These are phyloP conservation scores for Hortaea werneckii DNA, from an alignment of 2,329 filamentous ascomycete species.

Conservation along the genomic window DNA sequence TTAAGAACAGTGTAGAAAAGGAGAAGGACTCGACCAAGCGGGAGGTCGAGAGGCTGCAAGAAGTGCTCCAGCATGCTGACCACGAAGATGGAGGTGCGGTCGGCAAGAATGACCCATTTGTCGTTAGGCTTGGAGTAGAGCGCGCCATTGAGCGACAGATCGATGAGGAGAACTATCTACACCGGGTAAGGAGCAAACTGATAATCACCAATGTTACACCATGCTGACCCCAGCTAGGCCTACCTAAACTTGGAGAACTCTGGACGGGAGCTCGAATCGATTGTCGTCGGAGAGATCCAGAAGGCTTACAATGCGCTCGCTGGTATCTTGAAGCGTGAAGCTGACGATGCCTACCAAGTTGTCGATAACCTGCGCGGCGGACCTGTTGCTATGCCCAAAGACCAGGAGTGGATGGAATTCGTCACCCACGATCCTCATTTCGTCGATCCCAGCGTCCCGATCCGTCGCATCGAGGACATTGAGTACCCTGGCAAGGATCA, in stretches of 20 bases:
- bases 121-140: constrained; percentile 77
- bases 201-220: no score
- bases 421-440: constrained; percentile 74
- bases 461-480: constrained; percentile 71
- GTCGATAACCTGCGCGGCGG: constrained; percentile 74
- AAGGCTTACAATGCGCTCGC: constrained; percentile 95
- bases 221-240: constrained; percentile 46
- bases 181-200: constrained; percentile 52
- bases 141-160: constrained; percentile 85
- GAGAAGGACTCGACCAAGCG: constrained; percentile 80
- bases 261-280: constrained; percentile 87
- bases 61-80: constrained; percentile 69
- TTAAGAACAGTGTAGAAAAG: constrained; percentile 93
- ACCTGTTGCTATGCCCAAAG: constrained; percentile 86
- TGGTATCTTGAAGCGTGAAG: constrained; percentile 81
- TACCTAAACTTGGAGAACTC: constrained; percentile 92
- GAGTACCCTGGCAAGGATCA: constrained; percentile 86
- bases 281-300: constrained; percentile 94
- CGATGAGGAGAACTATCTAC: constrained; percentile 94
- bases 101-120: constrained; percentile 85
- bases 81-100: constrained; percentile 59
- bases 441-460: constrained; percentile 70
- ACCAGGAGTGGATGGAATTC: constrained; percentile 81
- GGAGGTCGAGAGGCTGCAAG: constrained; percentile 70
- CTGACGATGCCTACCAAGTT: constrained; percentile 66